These are phyloP conservation scores for Capsella bursapastoris DNA, from an alignment of 345 rosid species.

Conservation along the genomic window DNA sequence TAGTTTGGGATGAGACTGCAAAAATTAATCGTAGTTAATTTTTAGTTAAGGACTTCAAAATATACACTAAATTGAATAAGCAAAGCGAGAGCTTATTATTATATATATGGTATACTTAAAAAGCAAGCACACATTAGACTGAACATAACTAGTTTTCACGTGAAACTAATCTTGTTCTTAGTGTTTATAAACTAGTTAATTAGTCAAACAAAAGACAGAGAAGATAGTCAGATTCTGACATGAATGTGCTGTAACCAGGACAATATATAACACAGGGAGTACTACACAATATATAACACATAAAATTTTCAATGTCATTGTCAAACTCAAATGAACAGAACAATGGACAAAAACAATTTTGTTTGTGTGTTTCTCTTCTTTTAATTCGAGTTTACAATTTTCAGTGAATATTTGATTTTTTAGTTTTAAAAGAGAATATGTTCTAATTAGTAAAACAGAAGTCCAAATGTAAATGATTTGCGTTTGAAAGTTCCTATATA, in stretches of 20 bases:
- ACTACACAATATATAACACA: background rate
- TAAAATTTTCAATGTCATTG: background rate
- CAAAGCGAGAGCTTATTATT: background rate
- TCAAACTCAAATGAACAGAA: background rate
- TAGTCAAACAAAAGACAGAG: slow-evolving; percentile 25
- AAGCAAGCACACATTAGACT: background rate
- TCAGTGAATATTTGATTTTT: background rate
- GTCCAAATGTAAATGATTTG: slow-evolving; percentile 29
- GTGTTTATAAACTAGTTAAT: slow-evolving; percentile 3
- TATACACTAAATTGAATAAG: background rate
- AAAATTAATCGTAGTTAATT: slow-evolving; percentile 26
- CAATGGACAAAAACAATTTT: background rate
- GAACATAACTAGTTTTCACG: slow-evolving; percentile 26
- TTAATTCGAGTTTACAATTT: background rate
- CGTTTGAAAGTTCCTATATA: slow-evolving; percentile 20
- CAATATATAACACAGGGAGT: too few species aligned
- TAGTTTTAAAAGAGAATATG: background rate
- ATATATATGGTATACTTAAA: background rate
- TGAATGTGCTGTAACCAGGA: slow-evolving; percentile 12
- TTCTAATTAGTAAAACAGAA: background rate
- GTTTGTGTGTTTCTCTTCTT: background rate
- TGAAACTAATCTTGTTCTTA: slow-evolving; percentile 31
- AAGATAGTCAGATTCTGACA: slow-evolving; percentile 34
- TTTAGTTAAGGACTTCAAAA: background rate
- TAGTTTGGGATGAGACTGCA: slow-evolving; percentile 74